Evolutionary conservation across 2,329 filamentous ascomycete species (phyloP).

Genomic region (Pseudogymnoascus sp.): DNA sequence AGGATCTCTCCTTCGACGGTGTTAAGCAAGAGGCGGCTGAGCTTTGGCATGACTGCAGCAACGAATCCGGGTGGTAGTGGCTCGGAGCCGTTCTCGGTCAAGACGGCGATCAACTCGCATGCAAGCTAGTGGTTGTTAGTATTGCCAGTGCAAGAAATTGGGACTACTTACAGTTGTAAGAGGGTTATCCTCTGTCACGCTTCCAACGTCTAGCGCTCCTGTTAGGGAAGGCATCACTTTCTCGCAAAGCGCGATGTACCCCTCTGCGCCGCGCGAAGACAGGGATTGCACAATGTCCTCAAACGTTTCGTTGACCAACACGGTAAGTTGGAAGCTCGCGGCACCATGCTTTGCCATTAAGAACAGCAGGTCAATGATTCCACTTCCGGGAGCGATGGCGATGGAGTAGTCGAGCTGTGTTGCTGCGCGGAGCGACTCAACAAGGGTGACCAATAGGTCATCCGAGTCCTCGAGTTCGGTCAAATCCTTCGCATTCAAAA

Average conservation of each 20-base stretch:
- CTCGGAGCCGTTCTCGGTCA: constrained; percentile 74
- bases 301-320: constrained; percentile 82
- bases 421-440: constrained; percentile 75
- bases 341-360: constrained; percentile 81
- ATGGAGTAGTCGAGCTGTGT: constrained; percentile 73
- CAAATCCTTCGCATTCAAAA: constrained; percentile 71
- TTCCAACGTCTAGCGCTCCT: constrained; percentile 81
- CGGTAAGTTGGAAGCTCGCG: constrained; percentile 81
- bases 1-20: constrained; percentile 83
- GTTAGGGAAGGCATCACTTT: constrained; percentile 84
- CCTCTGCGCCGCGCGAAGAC: constrained; percentile 53
- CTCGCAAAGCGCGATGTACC: constrained; percentile 70
- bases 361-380: constrained; percentile 78
- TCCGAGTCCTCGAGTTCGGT: constrained; percentile 80
- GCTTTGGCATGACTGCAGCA: constrained; percentile 74
- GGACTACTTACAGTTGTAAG: constrained; percentile 57
- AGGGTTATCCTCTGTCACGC: constrained; percentile 74
- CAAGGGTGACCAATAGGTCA: constrained; percentile 82
- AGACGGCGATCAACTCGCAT: constrained; percentile 70
- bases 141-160: constrained; percentile 6
- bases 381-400: constrained; percentile 61
- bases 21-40: constrained; percentile 73
- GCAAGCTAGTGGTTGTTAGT: constrained; percentile 49
- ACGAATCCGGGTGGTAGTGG: constrained; percentile 85
- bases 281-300: constrained; percentile 74